Percentiles rank a stretch among this genome's conserved stretches.
These are phyloP conservation scores for Cystofilobasidium macerans DNA, from an alignment of 768 basidiomycete genomes.

Conservation along the genomic window DNA sequence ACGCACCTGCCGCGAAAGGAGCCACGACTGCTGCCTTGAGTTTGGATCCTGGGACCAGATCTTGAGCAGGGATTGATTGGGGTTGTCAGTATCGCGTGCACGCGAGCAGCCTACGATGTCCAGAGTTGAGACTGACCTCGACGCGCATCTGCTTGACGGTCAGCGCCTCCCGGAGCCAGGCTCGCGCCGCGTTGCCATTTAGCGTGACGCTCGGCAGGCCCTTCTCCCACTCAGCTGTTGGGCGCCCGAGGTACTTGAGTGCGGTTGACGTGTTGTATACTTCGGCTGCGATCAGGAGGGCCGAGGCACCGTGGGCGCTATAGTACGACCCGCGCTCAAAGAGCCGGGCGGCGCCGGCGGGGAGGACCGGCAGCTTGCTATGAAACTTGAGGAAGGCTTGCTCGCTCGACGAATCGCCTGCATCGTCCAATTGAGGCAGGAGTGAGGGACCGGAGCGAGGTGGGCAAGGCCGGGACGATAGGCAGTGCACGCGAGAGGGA, in stretches of 20 bases:
- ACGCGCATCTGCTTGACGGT: conserved; percentile 81
- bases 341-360: conserved; percentile 65
- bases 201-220: conserved; percentile 65
- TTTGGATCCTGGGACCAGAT: conserved; percentile 21
- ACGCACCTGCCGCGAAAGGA: conserved; percentile 25
- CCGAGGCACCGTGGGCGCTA: conserved; percentile 79
- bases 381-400: conserved; percentile 3
- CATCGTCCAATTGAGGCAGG: too few species aligned
- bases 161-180: conserved; percentile 74
- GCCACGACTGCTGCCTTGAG: conserved; percentile 18
- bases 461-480: not conserved
- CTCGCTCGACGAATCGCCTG: conserved; percentile 3
- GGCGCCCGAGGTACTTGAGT: conserved; percentile 70
- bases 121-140: conserved; percentile 61
- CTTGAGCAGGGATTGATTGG: conserved; percentile 4
- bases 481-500: not conserved
- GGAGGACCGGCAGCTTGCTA: not conserved
- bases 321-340: conserved; percentile 72
- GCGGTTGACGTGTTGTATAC: conserved; percentile 66
- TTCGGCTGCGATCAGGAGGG: conserved; percentile 60
- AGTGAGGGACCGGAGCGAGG: not conserved
- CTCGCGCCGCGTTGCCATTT: conserved; percentile 62
- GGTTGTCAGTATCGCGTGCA: conserved; percentile 35
- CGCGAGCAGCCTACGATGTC: not conserved
- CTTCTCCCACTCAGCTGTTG: conserved; percentile 31